Percentiles rank a stretch among this genome's conserved stretches.
Evolutionary conservation across 129 eudicot genomes (phyloP).

Genomic region (Dittrichia graveolens): DNA sequence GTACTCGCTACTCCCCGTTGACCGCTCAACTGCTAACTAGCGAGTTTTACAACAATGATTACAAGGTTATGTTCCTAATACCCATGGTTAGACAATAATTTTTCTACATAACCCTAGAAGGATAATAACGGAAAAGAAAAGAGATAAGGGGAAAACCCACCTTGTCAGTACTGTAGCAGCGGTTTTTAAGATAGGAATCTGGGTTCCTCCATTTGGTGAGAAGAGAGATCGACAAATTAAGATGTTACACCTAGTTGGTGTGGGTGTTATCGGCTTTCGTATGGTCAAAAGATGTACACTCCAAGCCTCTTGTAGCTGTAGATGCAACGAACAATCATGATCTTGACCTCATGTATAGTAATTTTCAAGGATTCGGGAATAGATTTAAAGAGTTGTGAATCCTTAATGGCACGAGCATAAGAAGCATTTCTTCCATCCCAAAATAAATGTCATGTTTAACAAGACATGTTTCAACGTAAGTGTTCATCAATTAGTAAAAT

Average conservation of each 20-base stretch:
- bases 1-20: too few relatives aligned
- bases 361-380: not conserved
- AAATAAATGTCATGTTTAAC: slow-evolving; percentile 7
- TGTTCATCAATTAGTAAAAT: slow-evolving; percentile 14
- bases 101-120: not conserved
- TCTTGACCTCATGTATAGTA: slow-evolving; percentile 10
- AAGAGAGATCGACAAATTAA: slow-evolving; percentile 61
- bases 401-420: slow-evolving; percentile 22
- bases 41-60: too few relatives aligned
- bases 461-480: not conserved
- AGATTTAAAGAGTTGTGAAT: slow-evolving; percentile 8
- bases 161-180: slow-evolving; percentile 59
- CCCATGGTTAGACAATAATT: not conserved
- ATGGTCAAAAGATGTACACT: slow-evolving; percentile 46
- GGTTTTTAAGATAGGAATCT: slow-evolving; percentile 47
- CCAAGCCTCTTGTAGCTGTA: slow-evolving; percentile 67
- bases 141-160: slow-evolving; percentile 24
- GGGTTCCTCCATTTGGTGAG: slow-evolving; percentile 62
- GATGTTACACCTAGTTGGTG: slow-evolving; percentile 46
- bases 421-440: slow-evolving; percentile 23
- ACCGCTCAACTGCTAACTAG: too few relatives aligned
- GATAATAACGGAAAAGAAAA: not conserved
- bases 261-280: slow-evolving; percentile 34
- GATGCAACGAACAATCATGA: slow-evolving; percentile 28
- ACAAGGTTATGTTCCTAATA: not conserved